Conservation (phyloP, 2,329 filamentous ascomycete species). For the Scedosporium apiospermum region DNA sequence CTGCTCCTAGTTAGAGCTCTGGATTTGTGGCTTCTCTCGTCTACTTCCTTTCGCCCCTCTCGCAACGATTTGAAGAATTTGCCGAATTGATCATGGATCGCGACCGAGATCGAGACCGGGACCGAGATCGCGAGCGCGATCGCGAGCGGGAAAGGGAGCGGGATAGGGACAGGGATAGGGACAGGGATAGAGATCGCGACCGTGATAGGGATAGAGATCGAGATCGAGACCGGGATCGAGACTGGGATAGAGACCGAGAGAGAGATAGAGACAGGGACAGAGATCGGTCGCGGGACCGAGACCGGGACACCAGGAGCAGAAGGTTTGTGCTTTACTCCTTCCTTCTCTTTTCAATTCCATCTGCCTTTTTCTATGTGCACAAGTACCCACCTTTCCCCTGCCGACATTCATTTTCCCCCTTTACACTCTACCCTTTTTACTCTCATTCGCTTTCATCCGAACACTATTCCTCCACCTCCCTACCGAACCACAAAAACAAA, state of each 20-base stretch:
- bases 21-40: too few relatives aligned
- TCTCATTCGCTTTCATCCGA: background rate
- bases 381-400: background rate
- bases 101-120: constrained; percentile 13
- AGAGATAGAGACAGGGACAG: constrained; percentile 5
- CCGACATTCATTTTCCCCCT: background rate
- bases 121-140: constrained; percentile 17
- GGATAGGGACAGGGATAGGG: constrained; percentile 14
- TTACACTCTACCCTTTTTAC: background rate
- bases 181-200: constrained; percentile 15
- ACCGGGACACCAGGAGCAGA: constrained; percentile 5
- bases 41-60: background rate
- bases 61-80: background rate
- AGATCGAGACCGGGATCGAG: constrained; percentile 3
- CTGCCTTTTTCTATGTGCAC: background rate
- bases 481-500: background rate
- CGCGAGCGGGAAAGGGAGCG: constrained; percentile 12
- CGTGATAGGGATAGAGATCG: constrained; percentile 2
- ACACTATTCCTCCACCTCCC: background rate
- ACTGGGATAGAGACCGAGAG: constrained; percentile 2
- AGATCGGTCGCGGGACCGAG: background rate
- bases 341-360: background rate
- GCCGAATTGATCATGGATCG: constrained; percentile 1
- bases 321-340: constrained; percentile 2
- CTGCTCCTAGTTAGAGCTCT: too few relatives aligned